phyloP scores from a whole-genome alignment of 345 rosid species.

The Citrus sinensis region DVS_A1.0 CM039166.1:19869001-19869500 shows the following conservation, averaged over 20 bases:
- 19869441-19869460: no score
- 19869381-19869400: no score
- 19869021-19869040: background rate
- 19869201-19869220: background rate
- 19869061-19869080: background rate
- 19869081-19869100: background rate
- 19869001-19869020: background rate
- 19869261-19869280: background rate
- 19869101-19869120: background rate
- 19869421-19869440: no score
- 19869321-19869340: no score
- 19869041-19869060: background rate
- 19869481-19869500: fast-evolving
- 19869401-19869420: no score
- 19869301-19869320: background rate
- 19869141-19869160: background rate
- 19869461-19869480: no score
- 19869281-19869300: background rate
- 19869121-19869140: background rate
- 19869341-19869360: no score
- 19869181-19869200: background rate
- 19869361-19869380: no score
- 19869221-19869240: no score
- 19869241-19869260: no score
- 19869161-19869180: no score